A percentile compares a stretch with the other conserved stretches of the same genome.
Conservation (phyloP, 225 moss, liverwort and hornwort genomes). For the Bryum argenteum region DNA sequence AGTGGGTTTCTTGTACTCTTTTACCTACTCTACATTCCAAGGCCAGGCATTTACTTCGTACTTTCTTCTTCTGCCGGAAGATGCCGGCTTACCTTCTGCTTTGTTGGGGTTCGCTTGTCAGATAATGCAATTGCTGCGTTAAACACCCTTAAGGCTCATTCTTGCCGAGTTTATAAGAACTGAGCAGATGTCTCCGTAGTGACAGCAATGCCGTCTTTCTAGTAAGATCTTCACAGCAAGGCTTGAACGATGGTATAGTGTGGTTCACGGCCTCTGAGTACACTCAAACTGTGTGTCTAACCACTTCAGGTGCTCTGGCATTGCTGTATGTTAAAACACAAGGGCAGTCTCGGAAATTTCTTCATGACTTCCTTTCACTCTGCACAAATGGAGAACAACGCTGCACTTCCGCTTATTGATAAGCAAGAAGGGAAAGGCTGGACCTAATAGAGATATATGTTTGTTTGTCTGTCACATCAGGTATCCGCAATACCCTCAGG, state of each 20-base stretch:
- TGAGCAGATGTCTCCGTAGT: neutral
- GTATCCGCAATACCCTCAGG: slow-evolving; percentile 99
- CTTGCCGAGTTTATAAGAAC: neutral
- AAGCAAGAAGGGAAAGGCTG: slow-evolving; percentile 52
- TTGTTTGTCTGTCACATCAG: slow-evolving; percentile 72
- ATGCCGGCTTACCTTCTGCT: neutral
- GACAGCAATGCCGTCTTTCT: slow-evolving; percentile 21
- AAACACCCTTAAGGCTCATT: neutral
- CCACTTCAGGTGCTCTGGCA: slow-evolving; percentile 72
- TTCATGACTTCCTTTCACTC: slow-evolving; percentile 54
- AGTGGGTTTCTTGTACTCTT: no score
- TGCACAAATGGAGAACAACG: slow-evolving; percentile 56
- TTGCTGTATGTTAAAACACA: slow-evolving; percentile 59
- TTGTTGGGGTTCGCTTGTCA: slow-evolving; percentile 11
- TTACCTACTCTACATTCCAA: neutral
- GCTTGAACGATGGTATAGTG: slow-evolving; percentile 33
- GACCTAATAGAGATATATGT: slow-evolving; percentile 73
- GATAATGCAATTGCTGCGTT: neutral
- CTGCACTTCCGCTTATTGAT: slow-evolving; percentile 47
- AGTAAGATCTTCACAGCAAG: slow-evolving; percentile 29
- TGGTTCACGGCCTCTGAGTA: slow-evolving; percentile 39
- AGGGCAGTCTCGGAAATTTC: slow-evolving; percentile 53
- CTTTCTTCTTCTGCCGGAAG: neutral
- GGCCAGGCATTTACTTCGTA: neutral
- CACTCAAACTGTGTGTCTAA: slow-evolving; percentile 67